phyloP scores from a whole-genome alignment of 2,329 filamentous ascomycete species.

The Seiridium unicorne region DNA sequence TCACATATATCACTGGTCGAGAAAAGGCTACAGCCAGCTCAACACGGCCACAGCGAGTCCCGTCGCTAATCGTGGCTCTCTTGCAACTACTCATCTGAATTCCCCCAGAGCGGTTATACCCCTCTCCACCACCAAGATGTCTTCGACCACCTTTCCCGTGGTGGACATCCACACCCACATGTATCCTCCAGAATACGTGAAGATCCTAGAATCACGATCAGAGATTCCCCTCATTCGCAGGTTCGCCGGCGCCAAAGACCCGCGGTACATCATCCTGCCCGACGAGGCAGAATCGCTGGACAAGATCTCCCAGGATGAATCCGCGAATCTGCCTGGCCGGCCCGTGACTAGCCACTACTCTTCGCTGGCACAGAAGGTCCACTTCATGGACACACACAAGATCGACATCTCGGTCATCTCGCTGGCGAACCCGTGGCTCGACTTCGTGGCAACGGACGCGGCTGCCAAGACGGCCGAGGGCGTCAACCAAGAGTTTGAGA shows the following conservation, averaged over 20 bases:
- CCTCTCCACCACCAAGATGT: slow-evolving; percentile 25
- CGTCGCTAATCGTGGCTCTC: too few relatives aligned
- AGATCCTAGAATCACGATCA: slow-evolving; percentile 56
- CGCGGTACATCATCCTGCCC: slow-evolving; percentile 65
- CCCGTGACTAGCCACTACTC: slow-evolving; percentile 84
- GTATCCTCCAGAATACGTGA: slow-evolving; percentile 64
- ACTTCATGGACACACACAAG: slow-evolving; percentile 82
- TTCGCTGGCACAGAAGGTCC: slow-evolving; percentile 74
- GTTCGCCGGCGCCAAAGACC: slow-evolving; percentile 55
- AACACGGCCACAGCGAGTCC: too few relatives aligned
- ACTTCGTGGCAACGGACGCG: slow-evolving; percentile 67
- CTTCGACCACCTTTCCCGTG: slow-evolving; percentile 36
- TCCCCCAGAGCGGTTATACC: not conserved
- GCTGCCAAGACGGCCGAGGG: slow-evolving; percentile 61
- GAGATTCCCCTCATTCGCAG: slow-evolving; percentile 70
- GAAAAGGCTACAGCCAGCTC: too few relatives aligned
- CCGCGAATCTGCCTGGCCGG: slow-evolving; percentile 65
- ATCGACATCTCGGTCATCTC: slow-evolving; percentile 85
- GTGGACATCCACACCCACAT: slow-evolving; percentile 71
- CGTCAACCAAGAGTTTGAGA: slow-evolving; percentile 77
- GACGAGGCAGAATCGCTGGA: slow-evolving; percentile 45
- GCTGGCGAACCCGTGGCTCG: slow-evolving; percentile 91
- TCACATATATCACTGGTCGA: too few relatives aligned
- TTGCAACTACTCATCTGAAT: not conserved
- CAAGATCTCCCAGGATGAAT: slow-evolving; percentile 41